phyloP scores from a whole-genome alignment of 2,329 filamentous ascomycete genomes.

The Dothistroma septosporum region DNA sequence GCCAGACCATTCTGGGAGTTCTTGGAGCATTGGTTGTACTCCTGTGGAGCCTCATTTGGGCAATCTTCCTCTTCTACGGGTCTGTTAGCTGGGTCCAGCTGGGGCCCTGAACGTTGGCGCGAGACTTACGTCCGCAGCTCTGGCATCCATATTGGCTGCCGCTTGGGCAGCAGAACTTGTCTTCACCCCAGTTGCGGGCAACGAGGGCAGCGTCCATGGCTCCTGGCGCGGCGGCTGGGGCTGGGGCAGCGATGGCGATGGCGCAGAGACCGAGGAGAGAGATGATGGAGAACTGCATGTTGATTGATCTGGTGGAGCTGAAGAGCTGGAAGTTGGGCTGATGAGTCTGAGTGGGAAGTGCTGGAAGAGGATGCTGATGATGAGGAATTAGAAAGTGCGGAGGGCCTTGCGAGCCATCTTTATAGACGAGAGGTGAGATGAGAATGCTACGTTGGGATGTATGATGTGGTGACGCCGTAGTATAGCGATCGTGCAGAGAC shows the following conservation, averaged over 20 bases:
- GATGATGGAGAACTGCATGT: conserved; percentile 5
- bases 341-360: neutral
- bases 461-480: neutral
- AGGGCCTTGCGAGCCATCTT: neutral
- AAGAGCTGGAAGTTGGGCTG: neutral
- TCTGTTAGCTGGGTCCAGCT: neutral
- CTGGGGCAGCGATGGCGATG: neutral
- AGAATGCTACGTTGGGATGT: neutral
- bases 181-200: neutral
- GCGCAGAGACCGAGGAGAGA: conserved; percentile 2
- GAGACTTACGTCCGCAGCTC: neutral
- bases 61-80: neutral
- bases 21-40: neutral
- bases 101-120: neutral
- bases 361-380: neutral
- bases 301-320: neutral
- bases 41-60: neutral
- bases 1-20: neutral
- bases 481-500: neutral
- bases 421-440: neutral
- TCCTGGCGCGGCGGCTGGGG: neutral
- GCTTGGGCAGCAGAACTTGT: neutral
- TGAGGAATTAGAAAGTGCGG: neutral
- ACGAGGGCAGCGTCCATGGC: neutral
- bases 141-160: neutral